Base-by-base conservation (phyloP, 345 rosid genomes). In the Populus tremula region DNA sequence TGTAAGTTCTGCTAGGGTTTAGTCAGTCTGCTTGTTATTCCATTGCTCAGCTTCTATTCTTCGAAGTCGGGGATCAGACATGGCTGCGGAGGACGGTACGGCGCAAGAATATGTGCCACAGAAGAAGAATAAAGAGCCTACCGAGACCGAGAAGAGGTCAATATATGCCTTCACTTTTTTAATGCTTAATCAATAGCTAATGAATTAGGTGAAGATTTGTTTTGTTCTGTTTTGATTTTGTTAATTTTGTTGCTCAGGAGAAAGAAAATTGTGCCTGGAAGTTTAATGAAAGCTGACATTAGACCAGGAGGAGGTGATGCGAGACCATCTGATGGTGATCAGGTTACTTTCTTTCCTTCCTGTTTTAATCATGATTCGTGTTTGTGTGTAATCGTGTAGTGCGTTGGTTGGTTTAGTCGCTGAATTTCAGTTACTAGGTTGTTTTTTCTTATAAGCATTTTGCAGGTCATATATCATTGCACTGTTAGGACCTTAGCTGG, bases 271-370 rank as follows among this genome's bases (percentile, higher is more conserved):
- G 88, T 84, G 71, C 90, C 97, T 3, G 98, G 97, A 71, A 93
- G 96, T 84, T 85, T 96, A 81, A 83, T 96, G 95, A 96, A 93
- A 83, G 99, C 98, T 29, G 65, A 88, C 84, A 86, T 92, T 81
- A 92, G 97, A 76, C 92, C 98, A 49, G 97, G 96, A 23, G 97
- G 95, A 18, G 98, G 94, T 59, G 97, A 93, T 71, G 86, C 90
- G 31, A 86, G 78, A 56, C 99, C 99, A 0, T 79, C 88, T 0
- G 96, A 96, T 66, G 98, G 96, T 84, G 98, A 96, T 88, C 99
- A 96, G 97, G 99, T 96, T 75, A 23, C 1, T 65, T 1, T 56
- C 18, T 29, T 17, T n/a, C 61, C 20, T 73, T 27, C 45, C 33
- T 1, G 25, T 10, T 62, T 63, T 63, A 63, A 63, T 29, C 16